Evolutionary conservation across 2,329 filamentous ascomycete genomes (phyloP), one percentile per base, ranked within the genome.

Genomic region (Phialophora macrospora): DNA sequence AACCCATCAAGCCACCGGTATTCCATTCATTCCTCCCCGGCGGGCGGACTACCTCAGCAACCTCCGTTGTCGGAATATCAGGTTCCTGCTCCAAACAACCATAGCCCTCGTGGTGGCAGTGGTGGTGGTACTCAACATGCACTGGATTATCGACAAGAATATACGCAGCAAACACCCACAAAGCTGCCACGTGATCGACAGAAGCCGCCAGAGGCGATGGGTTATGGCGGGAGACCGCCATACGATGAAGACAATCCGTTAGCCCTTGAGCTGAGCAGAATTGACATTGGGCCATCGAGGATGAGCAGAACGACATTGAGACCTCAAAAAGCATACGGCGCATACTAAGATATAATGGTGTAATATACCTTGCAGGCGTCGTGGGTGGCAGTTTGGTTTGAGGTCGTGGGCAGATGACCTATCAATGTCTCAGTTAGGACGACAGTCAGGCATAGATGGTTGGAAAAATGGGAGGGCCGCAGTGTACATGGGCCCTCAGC

Each of bases 221-320:
- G 44, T 28, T 49, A 62, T 60, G 58, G 48, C 2, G 38, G 28
- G 2, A 38, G 32, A 20, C n/a, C 51, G 12, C 52, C 60, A 22
- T 68, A 65, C 55, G 60, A 51, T 77, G 77, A 4, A 12, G 65
- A 67, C 22, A 81, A 80, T 66, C 83, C 85, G 5, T 75, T 89
- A 55, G 86, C 84, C 59, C 77, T 85, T 38, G 87, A 89, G 74
- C 77, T 89, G 70, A 83, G 78, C 64, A 77, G 76, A 6, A 83
- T 83, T 67, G 81, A 83, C 65, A 82, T 83, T 63, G 81, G 81
- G 5, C 69, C 70, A 22, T 69, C 65, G 26, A 65, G 70, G 65
- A 70, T 69, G 49, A 64, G 65, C 24, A 60, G 67, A 51, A 66
- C 64, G 8, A 51, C 64, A 14, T 48, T 68, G 56, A 57, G 67